phyloP scores from a whole-genome alignment of 2,329 filamentous ascomycete species.

The Alternaria solani region DNA sequence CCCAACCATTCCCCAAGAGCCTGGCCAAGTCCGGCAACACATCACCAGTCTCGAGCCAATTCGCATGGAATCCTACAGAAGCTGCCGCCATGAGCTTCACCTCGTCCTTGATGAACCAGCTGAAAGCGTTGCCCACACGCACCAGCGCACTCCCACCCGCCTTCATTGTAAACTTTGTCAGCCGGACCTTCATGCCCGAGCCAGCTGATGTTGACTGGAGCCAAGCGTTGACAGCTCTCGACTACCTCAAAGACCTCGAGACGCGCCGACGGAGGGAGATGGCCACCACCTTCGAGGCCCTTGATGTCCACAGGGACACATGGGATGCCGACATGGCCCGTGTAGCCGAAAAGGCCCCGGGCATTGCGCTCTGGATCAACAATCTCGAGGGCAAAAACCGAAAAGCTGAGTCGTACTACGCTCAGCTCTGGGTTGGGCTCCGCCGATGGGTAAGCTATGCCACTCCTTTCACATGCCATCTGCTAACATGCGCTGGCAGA shows the following conservation, averaged over 20 bases:
- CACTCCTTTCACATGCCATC: background rate
- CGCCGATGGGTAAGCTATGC: slow-evolving; percentile 67
- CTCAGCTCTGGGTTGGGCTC: slow-evolving; percentile 67
- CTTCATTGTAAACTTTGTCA: slow-evolving; percentile 70
- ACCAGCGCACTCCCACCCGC: slow-evolving; percentile 68
- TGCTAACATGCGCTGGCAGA: slow-evolving; percentile 50
- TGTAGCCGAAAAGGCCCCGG: slow-evolving; percentile 61
- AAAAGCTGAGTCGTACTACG: slow-evolving; percentile 58
- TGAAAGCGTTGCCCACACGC: slow-evolving; percentile 66
- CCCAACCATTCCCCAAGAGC: slow-evolving; percentile 48
- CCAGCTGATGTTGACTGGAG: slow-evolving; percentile 69
- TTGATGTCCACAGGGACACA: slow-evolving; percentile 61
- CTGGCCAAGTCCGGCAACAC: slow-evolving; percentile 47
- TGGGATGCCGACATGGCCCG: slow-evolving; percentile 57
- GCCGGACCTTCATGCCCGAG: slow-evolving; percentile 65
- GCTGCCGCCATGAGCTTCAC: slow-evolving; percentile 58
- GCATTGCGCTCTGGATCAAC: slow-evolving; percentile 64
- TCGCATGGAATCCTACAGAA: slow-evolving; percentile 46
- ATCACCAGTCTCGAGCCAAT: slow-evolving; percentile 40
- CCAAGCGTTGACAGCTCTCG: slow-evolving; percentile 70
- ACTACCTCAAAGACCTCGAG: slow-evolving; percentile 72
- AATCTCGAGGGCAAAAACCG: slow-evolving; percentile 56
- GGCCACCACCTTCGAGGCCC: slow-evolving; percentile 60
- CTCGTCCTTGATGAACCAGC: slow-evolving; percentile 62
- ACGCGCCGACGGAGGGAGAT: slow-evolving; percentile 67